These are phyloP conservation scores for Blastobotrys robertii DNA, from an alignment of 805 yeast species.

Conservation along the genomic window DNA sequence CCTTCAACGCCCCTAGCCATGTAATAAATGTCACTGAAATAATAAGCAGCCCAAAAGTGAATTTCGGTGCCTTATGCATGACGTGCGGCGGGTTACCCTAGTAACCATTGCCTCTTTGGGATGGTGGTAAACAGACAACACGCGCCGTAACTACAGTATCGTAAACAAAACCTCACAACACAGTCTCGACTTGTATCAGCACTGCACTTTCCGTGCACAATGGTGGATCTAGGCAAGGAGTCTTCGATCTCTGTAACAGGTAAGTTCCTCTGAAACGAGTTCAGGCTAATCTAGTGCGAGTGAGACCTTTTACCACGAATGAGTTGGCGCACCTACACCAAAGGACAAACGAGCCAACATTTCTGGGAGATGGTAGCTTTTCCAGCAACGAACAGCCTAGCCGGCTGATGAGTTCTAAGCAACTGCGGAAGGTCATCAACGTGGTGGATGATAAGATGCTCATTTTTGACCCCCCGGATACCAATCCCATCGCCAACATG, in stretches of 20 bases:
- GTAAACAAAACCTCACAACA: neutral
- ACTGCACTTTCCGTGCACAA: neutral
- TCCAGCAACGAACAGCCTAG: slow-evolving; percentile 17
- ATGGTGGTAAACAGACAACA: neutral
- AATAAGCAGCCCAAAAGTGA: neutral
- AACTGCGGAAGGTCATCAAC: slow-evolving; percentile 59
- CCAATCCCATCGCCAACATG: slow-evolving; percentile 48
- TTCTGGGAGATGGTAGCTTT: slow-evolving; percentile 49
- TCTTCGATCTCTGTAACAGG: slow-evolving; percentile 20
- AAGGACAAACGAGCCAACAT: slow-evolving; percentile 31
- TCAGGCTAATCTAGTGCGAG: slow-evolving; percentile 36
- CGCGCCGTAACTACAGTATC: neutral
- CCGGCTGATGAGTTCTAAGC: slow-evolving; percentile 21
- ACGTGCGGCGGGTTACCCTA: neutral
- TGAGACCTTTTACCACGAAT: slow-evolving; percentile 63
- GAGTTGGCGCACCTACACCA: slow-evolving; percentile 44
- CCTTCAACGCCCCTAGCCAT: neutral
- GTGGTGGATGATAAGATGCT: slow-evolving; percentile 82
- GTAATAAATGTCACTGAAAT: neutral
- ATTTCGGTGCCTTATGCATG: neutral
- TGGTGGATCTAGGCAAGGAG: slow-evolving; percentile 11
- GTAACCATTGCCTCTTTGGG: neutral
- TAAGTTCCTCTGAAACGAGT: neutral
- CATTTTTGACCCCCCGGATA: slow-evolving; percentile 75
- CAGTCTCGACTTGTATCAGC: neutral